These are phyloP conservation scores for Ogataea ramenticola DNA, from an alignment of 805 yeast species.

Conservation along the genomic window DNA sequence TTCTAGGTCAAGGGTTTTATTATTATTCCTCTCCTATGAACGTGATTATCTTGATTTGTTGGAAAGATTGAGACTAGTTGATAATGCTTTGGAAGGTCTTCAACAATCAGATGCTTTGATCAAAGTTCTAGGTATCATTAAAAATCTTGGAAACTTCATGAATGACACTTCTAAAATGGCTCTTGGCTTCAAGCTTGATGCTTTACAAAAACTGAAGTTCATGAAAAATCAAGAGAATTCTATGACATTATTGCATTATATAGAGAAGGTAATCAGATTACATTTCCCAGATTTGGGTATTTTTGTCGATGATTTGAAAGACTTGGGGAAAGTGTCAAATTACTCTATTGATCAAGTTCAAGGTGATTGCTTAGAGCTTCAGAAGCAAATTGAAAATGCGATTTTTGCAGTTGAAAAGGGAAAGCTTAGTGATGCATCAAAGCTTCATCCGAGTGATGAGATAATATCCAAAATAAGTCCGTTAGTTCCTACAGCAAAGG, in stretches of 20 bases:
- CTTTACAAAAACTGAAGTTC: constrained; percentile 62
- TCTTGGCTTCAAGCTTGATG: constrained; percentile 61
- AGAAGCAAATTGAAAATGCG: constrained; percentile 42
- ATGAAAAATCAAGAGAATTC: constrained; percentile 66
- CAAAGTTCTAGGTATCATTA: constrained; percentile 55
- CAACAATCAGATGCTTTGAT: constrained; percentile 46
- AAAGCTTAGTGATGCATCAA: constrained; percentile 52
- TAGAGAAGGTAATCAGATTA: constrained; percentile 58
- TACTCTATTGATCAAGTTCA: constrained; percentile 57
- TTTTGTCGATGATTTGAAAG: constrained; percentile 54
- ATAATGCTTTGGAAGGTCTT: constrained; percentile 50
- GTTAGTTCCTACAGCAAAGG: constrained; percentile 22
- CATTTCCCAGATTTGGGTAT: constrained; percentile 58
- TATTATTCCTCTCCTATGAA: constrained; percentile 47
- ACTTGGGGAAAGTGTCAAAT: constrained; percentile 48
- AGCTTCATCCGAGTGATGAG: constrained; percentile 61
- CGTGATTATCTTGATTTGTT: constrained; percentile 60
- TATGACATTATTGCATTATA: constrained; percentile 66
- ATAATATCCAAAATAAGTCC: constrained; percentile 48
- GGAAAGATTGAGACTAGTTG: constrained; percentile 47
- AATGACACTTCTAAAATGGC: constrained; percentile 64
- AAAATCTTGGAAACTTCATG: constrained; percentile 75
- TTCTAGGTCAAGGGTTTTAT: constrained; percentile 58
- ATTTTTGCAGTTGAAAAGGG: constrained; percentile 53
- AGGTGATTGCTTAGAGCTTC: constrained; percentile 50